Conservation (phyloP, 1,139 yeast genomes). For the Taphrina populina region DNA sequence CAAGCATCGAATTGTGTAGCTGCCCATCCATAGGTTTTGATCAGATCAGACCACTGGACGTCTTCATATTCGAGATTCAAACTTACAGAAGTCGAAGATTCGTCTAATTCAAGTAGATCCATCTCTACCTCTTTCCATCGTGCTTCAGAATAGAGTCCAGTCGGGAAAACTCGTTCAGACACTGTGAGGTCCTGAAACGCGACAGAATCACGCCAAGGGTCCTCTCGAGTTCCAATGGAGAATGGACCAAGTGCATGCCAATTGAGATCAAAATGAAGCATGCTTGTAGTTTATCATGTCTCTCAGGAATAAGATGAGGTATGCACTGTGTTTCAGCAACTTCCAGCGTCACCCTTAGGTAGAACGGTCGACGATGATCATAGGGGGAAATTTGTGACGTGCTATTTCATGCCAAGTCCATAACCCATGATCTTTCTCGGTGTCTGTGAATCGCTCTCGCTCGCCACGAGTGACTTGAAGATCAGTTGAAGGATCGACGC, state of each 20-base stretch:
- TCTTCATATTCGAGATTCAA: background rate
- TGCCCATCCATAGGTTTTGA: conserved; percentile 5
- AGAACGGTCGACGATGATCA: too few species aligned
- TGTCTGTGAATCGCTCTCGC: too few species aligned
- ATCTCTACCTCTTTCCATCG: background rate
- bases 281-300: too few species aligned
- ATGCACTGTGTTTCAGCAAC: too few species aligned
- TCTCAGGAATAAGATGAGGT: too few species aligned
- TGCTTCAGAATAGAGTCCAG: background rate
- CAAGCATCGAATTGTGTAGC: conserved; percentile 18
- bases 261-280: background rate
- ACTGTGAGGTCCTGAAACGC: background rate
- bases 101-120: background rate
- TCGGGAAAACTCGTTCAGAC: background rate
- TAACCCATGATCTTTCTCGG: too few species aligned
- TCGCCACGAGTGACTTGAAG: too few species aligned
- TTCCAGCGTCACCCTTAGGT: too few species aligned
- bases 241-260: conserved; percentile 22
- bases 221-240: conserved; percentile 21
- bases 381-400: too few species aligned
- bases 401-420: too few species aligned
- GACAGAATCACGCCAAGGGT: conserved; percentile 20
- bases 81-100: background rate
- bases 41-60: conserved; percentile 1
- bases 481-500: too few species aligned